Evolutionary conservation across 2,329 filamentous ascomycete species (phyloP).

Genomic region (Didymella keratinophila): DNA sequence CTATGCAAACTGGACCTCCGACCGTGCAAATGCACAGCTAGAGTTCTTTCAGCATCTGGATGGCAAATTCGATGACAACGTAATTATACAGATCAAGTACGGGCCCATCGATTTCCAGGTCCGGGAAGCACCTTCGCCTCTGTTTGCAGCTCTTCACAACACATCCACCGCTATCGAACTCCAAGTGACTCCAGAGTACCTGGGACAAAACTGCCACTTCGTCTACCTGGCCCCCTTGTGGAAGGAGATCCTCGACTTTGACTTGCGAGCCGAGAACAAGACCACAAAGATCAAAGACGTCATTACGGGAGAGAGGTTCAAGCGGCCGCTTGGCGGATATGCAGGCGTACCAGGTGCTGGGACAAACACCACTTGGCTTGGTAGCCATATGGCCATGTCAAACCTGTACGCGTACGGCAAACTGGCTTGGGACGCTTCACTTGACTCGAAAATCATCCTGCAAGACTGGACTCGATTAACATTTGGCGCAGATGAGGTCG

Average conservation of each 20-base stretch:
- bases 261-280: conserved; percentile 67
- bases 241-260: conserved; percentile 73
- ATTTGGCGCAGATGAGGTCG: conserved; percentile 63
- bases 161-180: conserved; percentile 68
- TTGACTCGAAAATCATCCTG: conserved; percentile 60
- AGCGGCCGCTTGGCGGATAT: conserved; percentile 65
- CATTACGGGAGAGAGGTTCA: conserved; percentile 66
- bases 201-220: conserved; percentile 73
- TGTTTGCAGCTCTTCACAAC: conserved; percentile 64
- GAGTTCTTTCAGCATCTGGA: conserved; percentile 72
- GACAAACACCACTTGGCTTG: conserved; percentile 71
- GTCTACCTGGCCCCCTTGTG: conserved; percentile 74
- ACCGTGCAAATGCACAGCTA: conserved; percentile 74
- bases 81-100: conserved; percentile 76
- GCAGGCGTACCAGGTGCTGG: conserved; percentile 74
- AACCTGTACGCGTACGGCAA: conserved; percentile 73
- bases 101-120: conserved; percentile 79
- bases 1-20: conserved; percentile 68
- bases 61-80: conserved; percentile 72
- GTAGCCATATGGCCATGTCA: conserved; percentile 71
- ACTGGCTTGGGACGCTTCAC: conserved; percentile 69
- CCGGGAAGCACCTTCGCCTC: conserved; percentile 70
- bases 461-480: conserved; percentile 74
- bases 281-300: conserved; percentile 67
- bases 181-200: conserved; percentile 73